Percentiles rank a stretch among this genome's conserved stretches.
These are phyloP conservation scores for Botrytis medusae DNA, from an alignment of 2,329 filamentous ascomycete genomes.

Conservation along the genomic window DNA sequence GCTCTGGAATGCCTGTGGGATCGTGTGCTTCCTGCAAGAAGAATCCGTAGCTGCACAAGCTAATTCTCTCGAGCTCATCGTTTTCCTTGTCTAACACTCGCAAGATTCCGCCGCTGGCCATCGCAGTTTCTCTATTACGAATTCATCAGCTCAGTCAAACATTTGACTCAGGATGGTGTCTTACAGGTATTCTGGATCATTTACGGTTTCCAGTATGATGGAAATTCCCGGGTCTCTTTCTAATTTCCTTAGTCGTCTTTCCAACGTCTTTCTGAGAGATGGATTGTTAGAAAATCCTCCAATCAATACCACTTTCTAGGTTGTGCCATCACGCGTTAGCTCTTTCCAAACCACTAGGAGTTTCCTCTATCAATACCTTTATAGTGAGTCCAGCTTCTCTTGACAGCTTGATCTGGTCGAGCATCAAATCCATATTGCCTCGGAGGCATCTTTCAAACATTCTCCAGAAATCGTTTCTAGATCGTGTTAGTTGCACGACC, in stretches of 20 bases:
- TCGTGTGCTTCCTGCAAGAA: neutral
- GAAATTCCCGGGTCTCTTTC: neutral
- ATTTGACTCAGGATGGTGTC: neutral
- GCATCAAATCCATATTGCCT: slow-evolving; percentile 1
- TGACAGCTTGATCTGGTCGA: slow-evolving; percentile 7
- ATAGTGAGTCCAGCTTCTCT: neutral
- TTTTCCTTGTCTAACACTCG: slow-evolving; percentile 1
- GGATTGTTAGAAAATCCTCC: slow-evolving; percentile 15
- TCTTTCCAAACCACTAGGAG: neutral
- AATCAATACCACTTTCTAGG: neutral
- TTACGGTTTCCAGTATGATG: neutral
- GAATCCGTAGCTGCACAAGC: slow-evolving; percentile 15
- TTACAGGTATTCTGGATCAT: slow-evolving; percentile 2
- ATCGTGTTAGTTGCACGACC: neutral
- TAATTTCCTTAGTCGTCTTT: neutral
- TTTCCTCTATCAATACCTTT: neutral
- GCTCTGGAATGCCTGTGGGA: neutral
- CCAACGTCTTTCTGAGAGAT: neutral
- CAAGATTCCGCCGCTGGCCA: slow-evolving; percentile 7
- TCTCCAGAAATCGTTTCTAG: neutral
- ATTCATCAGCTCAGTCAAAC: neutral
- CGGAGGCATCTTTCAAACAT: slow-evolving; percentile 3
- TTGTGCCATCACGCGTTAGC: neutral
- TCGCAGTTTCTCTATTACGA: slow-evolving; percentile 7
- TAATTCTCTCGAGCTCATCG: slow-evolving; percentile 1